Evolutionary conservation across 805 yeast genomes (phyloP).

Genomic region (Spathaspora sp.): DNA sequence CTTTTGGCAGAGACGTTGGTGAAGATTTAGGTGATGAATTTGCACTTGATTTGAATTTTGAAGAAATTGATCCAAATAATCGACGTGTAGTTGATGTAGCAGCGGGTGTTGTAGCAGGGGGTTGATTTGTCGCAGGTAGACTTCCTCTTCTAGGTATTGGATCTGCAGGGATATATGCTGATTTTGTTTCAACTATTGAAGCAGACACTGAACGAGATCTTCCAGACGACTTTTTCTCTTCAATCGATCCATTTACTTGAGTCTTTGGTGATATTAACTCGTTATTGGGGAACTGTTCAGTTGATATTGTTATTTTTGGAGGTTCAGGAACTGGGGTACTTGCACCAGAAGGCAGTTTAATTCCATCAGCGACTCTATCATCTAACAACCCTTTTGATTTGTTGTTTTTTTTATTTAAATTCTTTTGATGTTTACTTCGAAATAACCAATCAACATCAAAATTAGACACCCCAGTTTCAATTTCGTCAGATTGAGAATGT

Average conservation of each 20-base stretch:
- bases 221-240: neutral
- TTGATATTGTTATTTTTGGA: neutral
- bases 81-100: conserved; percentile 9
- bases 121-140: conserved; percentile 5
- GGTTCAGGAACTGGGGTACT: neutral
- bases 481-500: conserved; percentile 2
- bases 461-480: conserved; percentile 55
- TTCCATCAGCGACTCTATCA: neutral
- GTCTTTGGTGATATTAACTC: neutral
- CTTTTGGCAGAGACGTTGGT: conserved; percentile 4
- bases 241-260: neutral
- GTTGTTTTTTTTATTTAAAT: conserved; percentile 39
- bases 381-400: neutral
- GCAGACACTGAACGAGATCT: conserved; percentile 21
- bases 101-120: conserved; percentile 7
- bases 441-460: conserved; percentile 86
- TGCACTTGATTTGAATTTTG: conserved; percentile 31
- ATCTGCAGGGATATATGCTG: conserved; percentile 2
- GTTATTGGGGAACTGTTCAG: neutral
- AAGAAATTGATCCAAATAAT: conserved; percentile 35
- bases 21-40: neutral
- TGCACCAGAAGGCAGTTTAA: neutral
- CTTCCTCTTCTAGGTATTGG: conserved; percentile 11
- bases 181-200: conserved; percentile 8
- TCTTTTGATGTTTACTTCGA: conserved; percentile 66